A percentile compares a stretch with the other conserved stretches of the same genome.
phyloP scores from a whole-genome alignment of 345 rosid genomes.

The Lepidium aucheri region DNA sequence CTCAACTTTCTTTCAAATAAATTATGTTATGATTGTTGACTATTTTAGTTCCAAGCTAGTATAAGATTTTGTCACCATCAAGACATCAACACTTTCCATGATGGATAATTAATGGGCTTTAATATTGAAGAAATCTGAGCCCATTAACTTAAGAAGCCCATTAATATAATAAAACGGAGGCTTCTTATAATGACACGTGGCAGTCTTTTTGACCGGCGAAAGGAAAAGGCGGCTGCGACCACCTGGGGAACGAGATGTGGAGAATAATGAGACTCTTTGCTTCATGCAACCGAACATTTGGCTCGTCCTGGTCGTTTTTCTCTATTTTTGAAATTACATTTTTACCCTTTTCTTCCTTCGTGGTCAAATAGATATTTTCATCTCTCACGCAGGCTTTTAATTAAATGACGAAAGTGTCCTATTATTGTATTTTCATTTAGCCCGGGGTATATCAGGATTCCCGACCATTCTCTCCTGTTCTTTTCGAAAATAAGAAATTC shows the following conservation, averaged over 20 bases:
- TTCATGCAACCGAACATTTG: conserved; percentile 61
- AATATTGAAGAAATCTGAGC: neutral
- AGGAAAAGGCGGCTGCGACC: conserved; percentile 26
- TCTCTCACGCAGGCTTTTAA: neutral
- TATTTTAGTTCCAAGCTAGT: neutral
- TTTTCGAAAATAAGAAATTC: too few relatives aligned
- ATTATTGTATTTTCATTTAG: too few relatives aligned
- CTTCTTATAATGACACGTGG: neutral
- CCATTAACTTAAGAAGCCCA: neutral
- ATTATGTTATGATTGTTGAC: too few relatives aligned
- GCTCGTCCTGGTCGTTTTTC: conserved; percentile 7
- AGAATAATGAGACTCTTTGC: conserved; percentile 4
- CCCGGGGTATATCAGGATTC: too few relatives aligned
- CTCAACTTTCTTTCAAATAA: neutral
- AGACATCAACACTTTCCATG: neutral
- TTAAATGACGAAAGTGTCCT: too few relatives aligned
- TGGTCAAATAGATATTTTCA: conserved; percentile 13
- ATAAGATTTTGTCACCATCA: conserved; percentile 2
- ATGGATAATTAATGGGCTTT: neutral
- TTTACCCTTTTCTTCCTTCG: neutral
- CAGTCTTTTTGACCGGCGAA: conserved; percentile 26
- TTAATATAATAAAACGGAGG: neutral
- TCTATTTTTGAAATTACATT: neutral
- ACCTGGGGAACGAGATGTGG: conserved; percentile 32
- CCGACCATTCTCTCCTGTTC: too few relatives aligned